phyloP scores from a whole-genome alignment of 2,329 filamentous ascomycete species.

The Colletotrichum sublineola region DNA sequence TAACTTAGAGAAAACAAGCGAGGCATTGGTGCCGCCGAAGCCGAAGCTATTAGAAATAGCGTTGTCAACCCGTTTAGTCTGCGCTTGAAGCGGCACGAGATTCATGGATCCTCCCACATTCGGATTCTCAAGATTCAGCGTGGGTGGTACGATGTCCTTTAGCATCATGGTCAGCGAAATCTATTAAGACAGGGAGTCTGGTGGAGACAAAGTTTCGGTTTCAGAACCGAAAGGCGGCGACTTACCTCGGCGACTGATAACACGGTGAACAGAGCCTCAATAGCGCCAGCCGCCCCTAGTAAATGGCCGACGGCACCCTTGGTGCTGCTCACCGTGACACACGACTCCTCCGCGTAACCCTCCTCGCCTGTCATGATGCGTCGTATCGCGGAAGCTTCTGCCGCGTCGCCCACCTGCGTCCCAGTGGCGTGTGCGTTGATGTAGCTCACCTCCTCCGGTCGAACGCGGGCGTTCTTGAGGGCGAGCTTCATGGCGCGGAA shows the following conservation, averaged over 20 bases:
- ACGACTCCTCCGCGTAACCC: constrained; percentile 69
- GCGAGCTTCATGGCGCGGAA: constrained; percentile 88
- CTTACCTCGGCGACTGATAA: constrained; percentile 83
- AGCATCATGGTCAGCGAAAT: constrained; percentile 15
- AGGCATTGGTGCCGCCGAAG: constrained; percentile 96
- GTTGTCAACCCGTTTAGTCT: constrained; percentile 77
- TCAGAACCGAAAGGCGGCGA: constrained; percentile 17
- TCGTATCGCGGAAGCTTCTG: constrained; percentile 88
- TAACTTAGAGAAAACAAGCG: constrained; percentile 76
- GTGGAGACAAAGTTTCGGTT: constrained; percentile 40
- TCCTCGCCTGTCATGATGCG: constrained; percentile 80
- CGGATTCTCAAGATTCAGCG: constrained; percentile 81
- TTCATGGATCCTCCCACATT: constrained; percentile 83
- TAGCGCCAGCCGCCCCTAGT: constrained; percentile 88
- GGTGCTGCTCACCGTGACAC: constrained; percentile 90
- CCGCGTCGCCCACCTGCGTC: constrained; percentile 86
- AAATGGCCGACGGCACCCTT: constrained; percentile 95
- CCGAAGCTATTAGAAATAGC: constrained; percentile 96
- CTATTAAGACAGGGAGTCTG: constrained; percentile 22
- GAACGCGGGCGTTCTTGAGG: constrained; percentile 77
- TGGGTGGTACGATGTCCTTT: constrained; percentile 85
- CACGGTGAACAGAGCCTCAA: constrained; percentile 89
- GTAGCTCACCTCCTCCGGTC: constrained; percentile 83
- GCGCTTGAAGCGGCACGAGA: constrained; percentile 80
- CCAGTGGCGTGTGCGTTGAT: constrained; percentile 97